phyloP scores from a whole-genome alignment of 371 early-diverging fungal genomes.

The Syncephalis fuscata region DNA sequence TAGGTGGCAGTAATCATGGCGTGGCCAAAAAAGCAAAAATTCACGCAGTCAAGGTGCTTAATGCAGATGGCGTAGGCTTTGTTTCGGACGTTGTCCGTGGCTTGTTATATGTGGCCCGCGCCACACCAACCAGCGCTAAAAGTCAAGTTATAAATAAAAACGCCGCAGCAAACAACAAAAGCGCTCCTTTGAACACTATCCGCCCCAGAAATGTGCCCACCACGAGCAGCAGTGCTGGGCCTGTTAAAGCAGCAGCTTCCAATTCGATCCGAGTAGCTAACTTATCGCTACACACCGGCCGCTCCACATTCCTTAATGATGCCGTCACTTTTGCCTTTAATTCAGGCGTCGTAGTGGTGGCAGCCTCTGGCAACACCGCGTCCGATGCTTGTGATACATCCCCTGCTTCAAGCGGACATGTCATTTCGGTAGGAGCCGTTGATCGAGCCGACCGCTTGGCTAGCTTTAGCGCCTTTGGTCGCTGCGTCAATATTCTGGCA shows the following conservation, averaged over 20 bases:
- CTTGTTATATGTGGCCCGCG: conserved; percentile 9
- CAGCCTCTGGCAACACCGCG: conserved; percentile 46
- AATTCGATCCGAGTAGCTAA: conserved; percentile 42
- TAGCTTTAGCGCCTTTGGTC: conserved; percentile 33
- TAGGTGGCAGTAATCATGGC: conserved; percentile 47
- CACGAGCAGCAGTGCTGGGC: conserved; percentile 40
- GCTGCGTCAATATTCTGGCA: conserved; percentile 16
- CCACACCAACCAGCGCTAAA: conserved; percentile 1
- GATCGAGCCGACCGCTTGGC: conserved; percentile 35
- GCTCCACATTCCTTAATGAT: conserved; percentile 22
- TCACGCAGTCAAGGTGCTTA: conserved; percentile 37
- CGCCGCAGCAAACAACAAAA: conserved; percentile 53
- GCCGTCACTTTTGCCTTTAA: conserved; percentile 16
- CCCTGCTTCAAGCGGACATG: conserved; percentile 31
- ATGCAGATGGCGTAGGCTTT: conserved; percentile 10
- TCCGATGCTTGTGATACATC: conserved; percentile 35
- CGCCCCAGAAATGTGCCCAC: conserved; percentile 35
- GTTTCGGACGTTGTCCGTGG: conserved; percentile 7
- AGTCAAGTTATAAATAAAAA: conserved; percentile 21
- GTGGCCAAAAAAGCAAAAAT: conserved; percentile 51
- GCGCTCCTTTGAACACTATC: no score
- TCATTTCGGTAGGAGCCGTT: conserved; percentile 48
- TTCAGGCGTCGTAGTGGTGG: conserved; percentile 29
- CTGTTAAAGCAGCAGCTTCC: conserved; percentile 42
- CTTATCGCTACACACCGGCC: conserved; percentile 34